Evolutionary conservation across 148 eudicot species (phyloP).

Genomic region (Drosera capensis): DNA sequence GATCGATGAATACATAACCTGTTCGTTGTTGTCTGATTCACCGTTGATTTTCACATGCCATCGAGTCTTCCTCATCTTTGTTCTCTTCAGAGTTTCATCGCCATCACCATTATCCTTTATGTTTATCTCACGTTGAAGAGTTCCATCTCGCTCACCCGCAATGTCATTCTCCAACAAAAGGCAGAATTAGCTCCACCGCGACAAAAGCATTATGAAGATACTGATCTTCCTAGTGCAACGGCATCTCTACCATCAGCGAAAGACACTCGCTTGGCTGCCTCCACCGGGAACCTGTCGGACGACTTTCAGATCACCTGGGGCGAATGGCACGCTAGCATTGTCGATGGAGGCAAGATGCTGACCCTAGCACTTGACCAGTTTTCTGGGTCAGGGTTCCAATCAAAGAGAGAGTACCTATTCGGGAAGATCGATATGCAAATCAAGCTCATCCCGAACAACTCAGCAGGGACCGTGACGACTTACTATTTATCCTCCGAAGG

Average conservation of each 20-base stretch:
- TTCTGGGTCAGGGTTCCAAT: constrained; percentile 32
- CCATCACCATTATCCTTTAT: constrained; percentile 18
- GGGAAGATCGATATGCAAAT: constrained; percentile 24
- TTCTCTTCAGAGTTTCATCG: constrained; percentile 20
- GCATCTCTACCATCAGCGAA: constrained; percentile 2
- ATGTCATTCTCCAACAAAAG: constrained; percentile 13
- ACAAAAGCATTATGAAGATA: constrained; percentile 1
- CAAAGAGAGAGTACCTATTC: constrained; percentile 19
- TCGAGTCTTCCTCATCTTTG: constrained; percentile 13
- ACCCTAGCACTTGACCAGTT: constrained; percentile 19
- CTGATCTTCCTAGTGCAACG: background rate
- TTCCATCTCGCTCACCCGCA: constrained; percentile 20
- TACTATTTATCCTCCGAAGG: constrained; percentile 21
- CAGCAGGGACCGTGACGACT: constrained; percentile 34
- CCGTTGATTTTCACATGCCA: background rate
- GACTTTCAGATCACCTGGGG: constrained; percentile 30
- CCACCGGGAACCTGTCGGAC: constrained; percentile 15
- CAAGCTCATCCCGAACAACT: constrained; percentile 23
- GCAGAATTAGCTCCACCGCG: constrained; percentile 4
- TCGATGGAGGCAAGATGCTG: constrained; percentile 17
- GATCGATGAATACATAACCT: background rate
- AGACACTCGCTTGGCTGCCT: background rate
- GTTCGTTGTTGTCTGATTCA: background rate
- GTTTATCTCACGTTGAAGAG: constrained; percentile 20
- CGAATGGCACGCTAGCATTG: constrained; percentile 17